Percentiles rank a stretch among this genome's conserved stretches.
These are phyloP conservation scores for Astrephomene gubernaculifera DNA, from an alignment of 139 green algal genomes.

Conservation along the genomic window DNA sequence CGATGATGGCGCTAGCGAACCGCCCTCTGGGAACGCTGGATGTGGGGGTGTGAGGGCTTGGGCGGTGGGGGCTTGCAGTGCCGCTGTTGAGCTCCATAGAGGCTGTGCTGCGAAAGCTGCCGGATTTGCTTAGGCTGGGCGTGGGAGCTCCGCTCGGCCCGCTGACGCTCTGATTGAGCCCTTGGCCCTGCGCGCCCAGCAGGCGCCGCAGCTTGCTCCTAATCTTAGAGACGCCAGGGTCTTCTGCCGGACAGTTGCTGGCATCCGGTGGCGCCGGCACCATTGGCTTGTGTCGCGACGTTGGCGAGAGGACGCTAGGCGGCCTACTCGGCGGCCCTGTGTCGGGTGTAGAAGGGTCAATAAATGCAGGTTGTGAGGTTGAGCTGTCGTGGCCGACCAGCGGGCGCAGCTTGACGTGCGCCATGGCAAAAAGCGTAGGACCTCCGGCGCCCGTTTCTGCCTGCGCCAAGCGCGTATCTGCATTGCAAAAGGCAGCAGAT, in stretches of 20 bases:
- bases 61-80: not conserved
- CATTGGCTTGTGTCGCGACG: not conserved
- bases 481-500: too few species aligned
- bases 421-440: not conserved
- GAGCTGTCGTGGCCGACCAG: not conserved
- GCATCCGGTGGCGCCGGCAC: conserved; percentile 5
- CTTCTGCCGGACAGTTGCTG: not conserved
- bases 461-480: too few species aligned
- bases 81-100: not conserved
- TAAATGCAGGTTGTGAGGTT: not conserved
- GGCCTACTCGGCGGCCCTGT: not conserved
- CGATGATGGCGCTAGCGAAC: not conserved
- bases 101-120: not conserved
- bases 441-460: too few species aligned
- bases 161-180: too few species aligned
- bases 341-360: not conserved
- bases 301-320: not conserved
- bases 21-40: not conserved
- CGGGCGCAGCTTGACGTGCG: conserved; percentile 8
- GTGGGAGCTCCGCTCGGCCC: too few species aligned
- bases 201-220: conserved; percentile 5
- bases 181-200: conserved; percentile 4
- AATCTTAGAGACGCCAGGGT: conserved; percentile 5
- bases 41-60: too few species aligned
- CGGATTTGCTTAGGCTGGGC: not conserved